Evolutionary conservation across 345 rosid genomes (phyloP).

Genomic region (Aquilaria malaccensis): DNA sequence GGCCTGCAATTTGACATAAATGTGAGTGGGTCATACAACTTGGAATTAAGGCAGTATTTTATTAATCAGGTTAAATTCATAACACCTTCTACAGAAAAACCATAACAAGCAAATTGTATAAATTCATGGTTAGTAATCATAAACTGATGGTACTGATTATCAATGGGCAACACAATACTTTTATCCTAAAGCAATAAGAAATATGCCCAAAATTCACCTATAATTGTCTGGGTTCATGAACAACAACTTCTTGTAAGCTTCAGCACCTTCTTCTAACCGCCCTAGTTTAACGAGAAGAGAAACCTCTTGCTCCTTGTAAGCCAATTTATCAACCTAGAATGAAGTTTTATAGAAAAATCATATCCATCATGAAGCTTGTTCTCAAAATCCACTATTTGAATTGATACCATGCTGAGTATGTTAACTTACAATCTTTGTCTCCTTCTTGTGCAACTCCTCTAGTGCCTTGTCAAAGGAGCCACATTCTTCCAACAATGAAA

Average conservation of each 20-base stretch:
- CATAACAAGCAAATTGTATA: too few species aligned
- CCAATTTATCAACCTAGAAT: slow-evolving; percentile 77
- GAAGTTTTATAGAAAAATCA: slow-evolving; percentile 16
- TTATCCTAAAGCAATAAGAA: too few species aligned
- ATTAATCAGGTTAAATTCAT: too few species aligned
- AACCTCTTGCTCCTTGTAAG: slow-evolving; percentile 85
- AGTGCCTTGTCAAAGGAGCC: slow-evolving; percentile 62
- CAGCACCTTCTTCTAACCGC: slow-evolving; percentile 66
- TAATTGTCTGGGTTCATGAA: slow-evolving; percentile 96
- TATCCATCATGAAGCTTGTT: background rate
- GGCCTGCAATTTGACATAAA: too few species aligned
- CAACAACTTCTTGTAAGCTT: slow-evolving; percentile 64
- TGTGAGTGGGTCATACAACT: too few species aligned
- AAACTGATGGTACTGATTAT: too few species aligned
- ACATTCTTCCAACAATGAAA: slow-evolving; percentile 87
- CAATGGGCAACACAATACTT: too few species aligned
- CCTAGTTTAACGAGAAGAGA: slow-evolving; percentile 74
- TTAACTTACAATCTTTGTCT: slow-evolving; percentile 65
- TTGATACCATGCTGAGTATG: background rate
- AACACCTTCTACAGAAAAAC: too few species aligned
- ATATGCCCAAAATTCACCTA: slow-evolving; percentile 42
- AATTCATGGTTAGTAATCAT: too few species aligned
- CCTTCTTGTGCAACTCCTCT: slow-evolving; percentile 72
- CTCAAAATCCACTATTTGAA: background rate
- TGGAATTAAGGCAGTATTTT: too few species aligned